phyloP scores from a whole-genome alignment of 768 basidiomycete species.

The Cystobasidium tubakii region DNA sequence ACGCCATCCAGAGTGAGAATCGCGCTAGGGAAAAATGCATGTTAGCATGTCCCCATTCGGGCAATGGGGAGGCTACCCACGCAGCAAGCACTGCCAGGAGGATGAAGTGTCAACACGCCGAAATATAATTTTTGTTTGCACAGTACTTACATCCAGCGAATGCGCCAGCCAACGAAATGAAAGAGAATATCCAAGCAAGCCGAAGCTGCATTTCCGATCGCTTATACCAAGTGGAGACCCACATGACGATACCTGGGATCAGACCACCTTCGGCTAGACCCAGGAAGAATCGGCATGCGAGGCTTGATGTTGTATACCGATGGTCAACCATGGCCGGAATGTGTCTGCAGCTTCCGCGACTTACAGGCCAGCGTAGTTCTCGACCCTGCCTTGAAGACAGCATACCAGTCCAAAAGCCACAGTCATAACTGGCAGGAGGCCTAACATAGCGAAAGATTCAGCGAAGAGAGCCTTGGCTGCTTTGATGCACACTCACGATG shows the following conservation, averaged over 20 bases:
- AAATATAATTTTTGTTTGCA: neutral
- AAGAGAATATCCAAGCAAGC: neutral
- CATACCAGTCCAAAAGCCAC: slow-evolving; percentile 4
- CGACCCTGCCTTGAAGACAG: neutral
- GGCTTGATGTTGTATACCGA: neutral
- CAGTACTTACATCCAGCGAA: slow-evolving; percentile 10
- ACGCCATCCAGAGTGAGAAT: neutral
- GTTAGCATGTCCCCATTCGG: neutral
- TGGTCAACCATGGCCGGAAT: neutral
- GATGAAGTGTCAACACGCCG: neutral
- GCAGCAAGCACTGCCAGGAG: slow-evolving; percentile 8
- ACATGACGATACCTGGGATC: slow-evolving; percentile 1
- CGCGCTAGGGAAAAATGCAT: neutral
- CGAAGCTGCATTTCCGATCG: neutral
- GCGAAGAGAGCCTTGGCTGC: neutral
- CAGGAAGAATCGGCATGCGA: slow-evolving; percentile 12
- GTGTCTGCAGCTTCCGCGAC: neutral
- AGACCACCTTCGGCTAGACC: slow-evolving; percentile 17
- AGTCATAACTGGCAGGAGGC: neutral
- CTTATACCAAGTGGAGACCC: slow-evolving; percentile 2
- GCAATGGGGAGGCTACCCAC: neutral
- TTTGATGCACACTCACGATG: slow-evolving; percentile 5
- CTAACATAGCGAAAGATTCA: neutral
- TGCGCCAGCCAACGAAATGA: slow-evolving; percentile 5
- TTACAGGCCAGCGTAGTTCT: slow-evolving; percentile 10